These are phyloP conservation scores for Graphilbum ipis-grandicollis DNA, from an alignment of 2,329 filamentous ascomycete species.

Conservation along the genomic window DNA sequence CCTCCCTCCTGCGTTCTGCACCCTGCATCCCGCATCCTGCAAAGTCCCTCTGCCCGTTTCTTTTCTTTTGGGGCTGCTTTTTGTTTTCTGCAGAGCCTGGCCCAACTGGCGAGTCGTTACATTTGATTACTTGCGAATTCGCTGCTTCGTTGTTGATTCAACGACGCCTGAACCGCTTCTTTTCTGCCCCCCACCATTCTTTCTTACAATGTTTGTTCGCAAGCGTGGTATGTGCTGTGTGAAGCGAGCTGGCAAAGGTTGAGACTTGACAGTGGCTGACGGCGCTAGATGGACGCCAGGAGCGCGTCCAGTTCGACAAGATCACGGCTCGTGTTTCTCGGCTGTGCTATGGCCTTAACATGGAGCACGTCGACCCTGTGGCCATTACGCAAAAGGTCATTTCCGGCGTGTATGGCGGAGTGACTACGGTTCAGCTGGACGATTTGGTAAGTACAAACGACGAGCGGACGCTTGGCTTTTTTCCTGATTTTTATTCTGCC, in stretches of 20 bases:
- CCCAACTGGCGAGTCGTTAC: constrained; percentile 1
- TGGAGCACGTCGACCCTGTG: constrained; percentile 87
- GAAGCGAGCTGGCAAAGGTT: too few species aligned
- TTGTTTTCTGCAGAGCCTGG: too few species aligned
- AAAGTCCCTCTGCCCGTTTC: background rate
- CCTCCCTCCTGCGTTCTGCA: background rate
- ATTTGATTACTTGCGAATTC: background rate
- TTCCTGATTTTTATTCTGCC: too few species aligned
- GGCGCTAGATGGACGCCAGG: constrained; percentile 92
- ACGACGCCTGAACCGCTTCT: too few species aligned
- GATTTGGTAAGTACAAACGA: constrained; percentile 92
- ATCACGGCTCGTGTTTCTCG: constrained; percentile 97
- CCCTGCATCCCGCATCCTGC: background rate
- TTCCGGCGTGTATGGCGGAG: constrained; percentile 95
- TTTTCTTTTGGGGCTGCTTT: too few species aligned
- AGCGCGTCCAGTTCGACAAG: constrained; percentile 99
- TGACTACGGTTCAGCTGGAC: constrained; percentile 90
- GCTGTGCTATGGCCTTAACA: constrained; percentile 92
- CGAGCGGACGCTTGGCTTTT: too few species aligned
- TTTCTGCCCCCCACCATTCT: background rate
- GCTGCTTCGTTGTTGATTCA: too few species aligned
- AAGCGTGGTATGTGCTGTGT: constrained; percentile 45
- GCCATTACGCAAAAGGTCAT: constrained; percentile 99
- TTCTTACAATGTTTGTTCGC: constrained; percentile 39
- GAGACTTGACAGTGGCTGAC: too few species aligned